Base-by-base conservation (phyloP, 2,329 filamentous ascomycete species). In the Fusarium anguioides region DNA sequence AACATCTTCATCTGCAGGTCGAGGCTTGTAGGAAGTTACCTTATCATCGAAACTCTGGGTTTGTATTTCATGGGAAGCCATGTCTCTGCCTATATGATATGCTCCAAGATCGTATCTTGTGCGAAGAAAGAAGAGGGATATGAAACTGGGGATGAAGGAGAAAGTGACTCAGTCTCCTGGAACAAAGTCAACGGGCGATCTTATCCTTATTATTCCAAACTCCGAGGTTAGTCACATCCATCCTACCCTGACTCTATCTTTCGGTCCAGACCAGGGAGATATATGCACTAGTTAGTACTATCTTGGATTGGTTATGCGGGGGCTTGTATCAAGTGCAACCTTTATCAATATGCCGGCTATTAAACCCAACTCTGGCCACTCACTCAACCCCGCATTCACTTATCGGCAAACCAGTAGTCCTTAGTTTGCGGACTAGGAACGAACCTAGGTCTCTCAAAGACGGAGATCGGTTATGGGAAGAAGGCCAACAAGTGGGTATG, bases 161-260 rank as follows among this genome's bases (percentile, higher is more conserved):
- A 15, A 23, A 21, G 47, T 50, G 35, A 42, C 18, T 21, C 18
- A 15, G 24, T 42, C 35, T 42, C 23, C 14, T 17, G 12, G 17
- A 11, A 14, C 24, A 17, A 18, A 8, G 6, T 29, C 15, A 14
- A 42, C 3, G 35, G 31, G 47, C 47, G 35, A 50, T 42, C 33
- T 23, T 42, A 6, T 3, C 33, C 35, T 23, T 42, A 50, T 42
- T 50, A 42, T 26, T 20, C 27, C 47, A 27, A 12, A 26, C 20
- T 50, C 47, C 35, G 35, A 42, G 27, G 14, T 27, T 24, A 21
- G 35, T 42, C 41, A 36, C 18, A 27, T n/a, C 47, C 47, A 50
- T 42, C 24, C n/a, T 50, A 50, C 47, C 47, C 47, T 35, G 47
- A 50, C 35, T 50, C 21, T 23, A 23, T 42, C 24, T 42, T 41